A percentile compares a stretch with the other conserved stretches of the same genome.
phyloP scores from a whole-genome alignment of 2,329 filamentous ascomycete species.

The Beauveria australis region DNA sequence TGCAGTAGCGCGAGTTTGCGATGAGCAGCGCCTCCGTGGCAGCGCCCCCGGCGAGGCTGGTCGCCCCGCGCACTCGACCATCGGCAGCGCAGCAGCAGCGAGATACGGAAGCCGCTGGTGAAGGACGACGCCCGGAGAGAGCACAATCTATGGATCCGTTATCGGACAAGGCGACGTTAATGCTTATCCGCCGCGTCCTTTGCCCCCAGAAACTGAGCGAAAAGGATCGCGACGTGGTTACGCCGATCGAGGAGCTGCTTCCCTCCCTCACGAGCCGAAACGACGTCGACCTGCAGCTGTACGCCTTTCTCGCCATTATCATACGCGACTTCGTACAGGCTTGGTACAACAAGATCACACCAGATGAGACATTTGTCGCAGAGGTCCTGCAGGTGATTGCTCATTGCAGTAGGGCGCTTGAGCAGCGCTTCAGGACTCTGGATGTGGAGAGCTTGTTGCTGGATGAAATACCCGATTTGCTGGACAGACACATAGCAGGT shows the following conservation, averaged over 20 bases:
- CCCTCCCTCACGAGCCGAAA: constrained; percentile 91
- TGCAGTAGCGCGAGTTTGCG: neutral
- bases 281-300: constrained; percentile 86
- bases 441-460: constrained; percentile 77
- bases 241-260: constrained; percentile 70
- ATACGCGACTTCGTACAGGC: constrained; percentile 82
- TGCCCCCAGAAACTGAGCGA: constrained; percentile 63
- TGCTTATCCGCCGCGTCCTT: constrained; percentile 74
- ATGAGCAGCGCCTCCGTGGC: constrained; percentile 7
- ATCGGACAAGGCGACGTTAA: constrained; percentile 70
- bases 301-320: constrained; percentile 83
- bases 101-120: constrained; percentile 16
- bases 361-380: constrained; percentile 78
- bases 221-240: constrained; percentile 38
- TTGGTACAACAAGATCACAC: constrained; percentile 90
- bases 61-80: constrained; percentile 11
- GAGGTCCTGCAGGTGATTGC: constrained; percentile 87
- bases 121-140: constrained; percentile 25
- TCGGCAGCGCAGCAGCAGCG: constrained; percentile 15
- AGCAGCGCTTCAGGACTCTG: constrained; percentile 74
- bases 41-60: constrained; percentile 5
- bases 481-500: constrained; percentile 78
- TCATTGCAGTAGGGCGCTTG: constrained; percentile 79
- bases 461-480: constrained; percentile 76
- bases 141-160: constrained; percentile 40